These are phyloP conservation scores for Botrytis hyacinthi DNA, from an alignment of 2,329 filamentous ascomycete species.

Conservation along the genomic window DNA sequence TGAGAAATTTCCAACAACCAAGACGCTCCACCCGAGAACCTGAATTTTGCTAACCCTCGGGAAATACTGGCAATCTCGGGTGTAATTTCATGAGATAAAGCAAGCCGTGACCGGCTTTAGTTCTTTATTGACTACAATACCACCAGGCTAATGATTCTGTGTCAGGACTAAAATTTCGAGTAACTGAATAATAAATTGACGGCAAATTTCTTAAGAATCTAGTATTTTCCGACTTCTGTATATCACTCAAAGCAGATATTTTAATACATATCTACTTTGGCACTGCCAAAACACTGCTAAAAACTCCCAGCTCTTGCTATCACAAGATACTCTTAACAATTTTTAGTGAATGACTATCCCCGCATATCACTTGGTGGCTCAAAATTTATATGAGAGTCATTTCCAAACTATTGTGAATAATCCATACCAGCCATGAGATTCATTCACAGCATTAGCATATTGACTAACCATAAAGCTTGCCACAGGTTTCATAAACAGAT, in stretches of 20 bases:
- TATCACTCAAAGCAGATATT: neutral
- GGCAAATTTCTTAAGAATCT: neutral
- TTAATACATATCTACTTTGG: no score
- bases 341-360: neutral
- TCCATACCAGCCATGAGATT: neutral
- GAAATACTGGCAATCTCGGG: neutral
- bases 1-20: neutral
- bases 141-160: neutral
- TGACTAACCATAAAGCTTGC: neutral
- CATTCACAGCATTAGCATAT: neutral
- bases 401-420: neutral
- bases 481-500: neutral
- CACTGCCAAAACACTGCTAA: neutral
- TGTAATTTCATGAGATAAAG: neutral
- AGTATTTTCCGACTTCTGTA: neutral
- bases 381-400: neutral
- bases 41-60: neutral
- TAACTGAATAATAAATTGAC: neutral
- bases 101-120: neutral
- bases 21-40: neutral
- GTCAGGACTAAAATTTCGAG: neutral
- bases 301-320: neutral
- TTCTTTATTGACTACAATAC: neutral
- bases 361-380: neutral
- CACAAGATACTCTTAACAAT: no score